Evolutionary conservation across 2,329 filamentous ascomycete species (phyloP).

Genomic region (Cryphonectria naterciae): DNA sequence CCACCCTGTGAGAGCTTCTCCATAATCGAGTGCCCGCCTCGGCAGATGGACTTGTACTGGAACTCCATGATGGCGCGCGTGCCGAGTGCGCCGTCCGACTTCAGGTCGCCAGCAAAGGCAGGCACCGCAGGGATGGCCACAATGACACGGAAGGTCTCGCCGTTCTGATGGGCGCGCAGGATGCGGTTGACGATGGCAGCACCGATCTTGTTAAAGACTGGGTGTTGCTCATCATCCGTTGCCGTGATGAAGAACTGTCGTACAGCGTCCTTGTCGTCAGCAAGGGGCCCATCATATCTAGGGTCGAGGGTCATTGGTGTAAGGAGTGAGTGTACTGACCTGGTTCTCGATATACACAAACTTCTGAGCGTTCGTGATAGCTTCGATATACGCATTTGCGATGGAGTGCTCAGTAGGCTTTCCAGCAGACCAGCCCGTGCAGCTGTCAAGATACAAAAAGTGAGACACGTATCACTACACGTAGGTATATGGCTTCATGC

Average conservation of each 20-base stretch:
- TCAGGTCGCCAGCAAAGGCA: slow-evolving; percentile 80
- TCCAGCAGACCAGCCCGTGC: slow-evolving; percentile 56
- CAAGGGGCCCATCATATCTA: background rate
- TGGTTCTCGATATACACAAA: slow-evolving; percentile 83
- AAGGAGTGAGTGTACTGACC: slow-evolving; percentile 37
- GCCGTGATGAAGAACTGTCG: slow-evolving; percentile 83
- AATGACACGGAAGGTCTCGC: slow-evolving; percentile 73
- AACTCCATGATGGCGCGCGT: slow-evolving; percentile 89
- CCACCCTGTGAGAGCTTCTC: slow-evolving; percentile 69
- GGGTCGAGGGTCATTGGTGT: fast-evolving
- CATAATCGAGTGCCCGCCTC: slow-evolving; percentile 77
- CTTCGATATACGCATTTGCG: slow-evolving; percentile 78
- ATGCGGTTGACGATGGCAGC: slow-evolving; percentile 79
- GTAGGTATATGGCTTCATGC: background rate
- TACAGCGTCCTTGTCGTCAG: slow-evolving; percentile 21
- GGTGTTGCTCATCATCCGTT: slow-evolving; percentile 69
- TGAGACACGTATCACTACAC: background rate
- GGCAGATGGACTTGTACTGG: slow-evolving; percentile 79
- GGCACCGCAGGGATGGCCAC: slow-evolving; percentile 80
- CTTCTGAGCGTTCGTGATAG: slow-evolving; percentile 70
- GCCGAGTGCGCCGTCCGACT: slow-evolving; percentile 71
- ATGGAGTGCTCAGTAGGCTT: slow-evolving; percentile 73
- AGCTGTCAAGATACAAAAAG: slow-evolving; percentile 38
- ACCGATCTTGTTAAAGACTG: slow-evolving; percentile 78
- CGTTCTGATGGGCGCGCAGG: slow-evolving; percentile 66